A percentile compares a stretch with the other conserved stretches of the same genome.
phyloP scores from a whole-genome alignment of 768 basidiomycete species.

The Lentinula detonsa region DNA sequence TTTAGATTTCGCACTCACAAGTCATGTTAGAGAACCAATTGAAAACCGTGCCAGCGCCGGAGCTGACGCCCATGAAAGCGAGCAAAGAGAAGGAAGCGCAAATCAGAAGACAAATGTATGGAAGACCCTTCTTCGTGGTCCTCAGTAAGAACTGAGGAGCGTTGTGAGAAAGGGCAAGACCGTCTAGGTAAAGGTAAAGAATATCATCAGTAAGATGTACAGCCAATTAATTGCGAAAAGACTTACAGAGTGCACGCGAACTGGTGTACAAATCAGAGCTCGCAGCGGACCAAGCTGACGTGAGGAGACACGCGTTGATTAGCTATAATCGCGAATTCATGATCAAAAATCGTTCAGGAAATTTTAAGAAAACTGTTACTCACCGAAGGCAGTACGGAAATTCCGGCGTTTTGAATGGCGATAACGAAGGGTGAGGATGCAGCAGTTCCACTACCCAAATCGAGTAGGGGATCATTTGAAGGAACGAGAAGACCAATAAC shows the following conservation, averaged over 20 bases:
- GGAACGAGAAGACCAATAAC: constrained; percentile 84
- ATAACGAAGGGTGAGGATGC: constrained; percentile 88
- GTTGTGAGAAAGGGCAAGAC: constrained; percentile 72
- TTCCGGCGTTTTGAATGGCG: constrained; percentile 82
- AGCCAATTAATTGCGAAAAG: not conserved
- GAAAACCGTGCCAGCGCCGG: constrained; percentile 70
- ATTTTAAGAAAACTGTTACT: constrained; percentile 2
- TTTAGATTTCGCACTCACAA: constrained; percentile 28
- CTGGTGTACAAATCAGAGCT: constrained; percentile 87
- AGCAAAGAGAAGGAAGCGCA: constrained; percentile 61
- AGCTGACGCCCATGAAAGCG: constrained; percentile 76
- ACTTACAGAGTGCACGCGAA: constrained; percentile 78
- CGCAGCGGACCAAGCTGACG: constrained; percentile 91
- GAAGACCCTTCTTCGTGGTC: constrained; percentile 70
- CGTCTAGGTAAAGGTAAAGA: constrained; percentile 41
- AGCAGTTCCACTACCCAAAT: constrained; percentile 50
- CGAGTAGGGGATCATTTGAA: constrained; percentile 52
- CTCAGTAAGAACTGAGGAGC: constrained; percentile 76
- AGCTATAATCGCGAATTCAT: constrained; percentile 31
- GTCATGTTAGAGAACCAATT: constrained; percentile 79
- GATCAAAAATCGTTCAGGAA: constrained; percentile 5
- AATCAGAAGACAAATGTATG: constrained; percentile 65
- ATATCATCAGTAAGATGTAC: constrained; percentile 1
- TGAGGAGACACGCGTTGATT: constrained; percentile 79
- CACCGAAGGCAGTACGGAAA: constrained; percentile 76